These are phyloP conservation scores for Akanthomyces muscarius DNA, from an alignment of 2,329 filamentous ascomycete species.

Conservation along the genomic window DNA sequence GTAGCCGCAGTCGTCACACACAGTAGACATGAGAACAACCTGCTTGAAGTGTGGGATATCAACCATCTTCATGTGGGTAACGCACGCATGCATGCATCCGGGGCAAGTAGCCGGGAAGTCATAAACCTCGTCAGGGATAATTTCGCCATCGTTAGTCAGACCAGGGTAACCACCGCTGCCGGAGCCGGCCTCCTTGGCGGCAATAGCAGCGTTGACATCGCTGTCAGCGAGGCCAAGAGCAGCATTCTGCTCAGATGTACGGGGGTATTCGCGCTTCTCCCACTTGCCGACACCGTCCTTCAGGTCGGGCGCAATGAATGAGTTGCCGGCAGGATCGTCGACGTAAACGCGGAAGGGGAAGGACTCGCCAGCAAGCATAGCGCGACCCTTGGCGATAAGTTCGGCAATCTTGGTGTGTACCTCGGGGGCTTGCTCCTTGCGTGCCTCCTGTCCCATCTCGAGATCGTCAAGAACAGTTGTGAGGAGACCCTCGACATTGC, in stretches of 20 bases:
- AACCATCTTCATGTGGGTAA: conserved; percentile 98
- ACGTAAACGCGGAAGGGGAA: conserved; percentile 87
- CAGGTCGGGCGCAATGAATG: conserved; percentile 87
- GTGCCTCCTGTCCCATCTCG: conserved; percentile 73
- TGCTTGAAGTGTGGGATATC: conserved; percentile 98
- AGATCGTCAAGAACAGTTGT: conserved; percentile 75
- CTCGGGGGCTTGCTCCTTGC: conserved; percentile 74
- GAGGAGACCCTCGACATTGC: conserved; percentile 88
- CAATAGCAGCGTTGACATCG: conserved; percentile 48
- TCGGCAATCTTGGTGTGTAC: conserved; percentile 72
- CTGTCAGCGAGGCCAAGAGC: conserved; percentile 71
- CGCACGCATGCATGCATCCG: conserved; percentile 79
- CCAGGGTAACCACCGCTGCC: conserved; percentile 47
- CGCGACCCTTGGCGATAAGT: conserved; percentile 67
- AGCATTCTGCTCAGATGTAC: conserved; percentile 82
- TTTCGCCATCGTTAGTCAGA: conserved; percentile 62
- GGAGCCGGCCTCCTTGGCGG: conserved; percentile 3
- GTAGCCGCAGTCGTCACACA: conserved; percentile 89
- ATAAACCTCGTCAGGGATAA: conserved; percentile 89
- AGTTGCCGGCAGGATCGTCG: conserved; percentile 93
- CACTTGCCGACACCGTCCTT: conserved; percentile 81
- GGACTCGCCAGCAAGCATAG: conserved; percentile 71
- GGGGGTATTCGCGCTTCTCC: conserved; percentile 76
- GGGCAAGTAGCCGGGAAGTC: conserved; percentile 88
- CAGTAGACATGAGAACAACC: conserved; percentile 91